Evolutionary conservation across 2,329 filamentous ascomycete species (phyloP).

Genomic region (Fulvia fulva): DNA sequence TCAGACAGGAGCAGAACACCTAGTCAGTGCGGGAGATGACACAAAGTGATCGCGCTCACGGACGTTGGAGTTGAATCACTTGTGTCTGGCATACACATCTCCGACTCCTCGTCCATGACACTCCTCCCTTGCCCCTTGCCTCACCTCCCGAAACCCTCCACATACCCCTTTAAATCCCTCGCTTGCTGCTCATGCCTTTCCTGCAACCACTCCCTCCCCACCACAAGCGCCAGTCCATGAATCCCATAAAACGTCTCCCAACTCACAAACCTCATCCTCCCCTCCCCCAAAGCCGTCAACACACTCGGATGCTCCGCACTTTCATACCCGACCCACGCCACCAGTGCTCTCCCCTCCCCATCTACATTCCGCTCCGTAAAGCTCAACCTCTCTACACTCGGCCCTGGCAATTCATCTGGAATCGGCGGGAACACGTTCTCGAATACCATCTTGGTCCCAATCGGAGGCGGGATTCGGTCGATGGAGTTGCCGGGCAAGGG

Average conservation of each 20-base stretch:
- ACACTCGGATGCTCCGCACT: neutral
- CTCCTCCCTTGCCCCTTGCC: too few species aligned
- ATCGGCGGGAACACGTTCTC: neutral
- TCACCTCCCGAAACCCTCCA: neutral
- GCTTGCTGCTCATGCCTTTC: neutral
- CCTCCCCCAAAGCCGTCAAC: neutral
- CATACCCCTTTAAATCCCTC: neutral
- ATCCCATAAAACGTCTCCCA: neutral
- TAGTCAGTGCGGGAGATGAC: too few species aligned
- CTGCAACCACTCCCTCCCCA: neutral
- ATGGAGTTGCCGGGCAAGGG: neutral
- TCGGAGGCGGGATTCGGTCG: neutral
- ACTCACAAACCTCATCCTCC: neutral
- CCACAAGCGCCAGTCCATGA: neutral
- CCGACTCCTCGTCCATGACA: too few species aligned
- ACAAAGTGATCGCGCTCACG: too few species aligned
- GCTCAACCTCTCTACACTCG: neutral
- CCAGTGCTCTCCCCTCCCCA: neutral
- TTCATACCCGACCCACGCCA: neutral
- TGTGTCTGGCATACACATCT: too few species aligned
- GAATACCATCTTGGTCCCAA: neutral
- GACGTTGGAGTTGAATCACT: too few species aligned
- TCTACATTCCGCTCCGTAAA: neutral
- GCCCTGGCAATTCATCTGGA: neutral
- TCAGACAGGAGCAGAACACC: too few species aligned